Conservation (phyloP, 2,329 filamentous ascomycete species). For the Pseudovirgaria hyperparasitica region DNA sequence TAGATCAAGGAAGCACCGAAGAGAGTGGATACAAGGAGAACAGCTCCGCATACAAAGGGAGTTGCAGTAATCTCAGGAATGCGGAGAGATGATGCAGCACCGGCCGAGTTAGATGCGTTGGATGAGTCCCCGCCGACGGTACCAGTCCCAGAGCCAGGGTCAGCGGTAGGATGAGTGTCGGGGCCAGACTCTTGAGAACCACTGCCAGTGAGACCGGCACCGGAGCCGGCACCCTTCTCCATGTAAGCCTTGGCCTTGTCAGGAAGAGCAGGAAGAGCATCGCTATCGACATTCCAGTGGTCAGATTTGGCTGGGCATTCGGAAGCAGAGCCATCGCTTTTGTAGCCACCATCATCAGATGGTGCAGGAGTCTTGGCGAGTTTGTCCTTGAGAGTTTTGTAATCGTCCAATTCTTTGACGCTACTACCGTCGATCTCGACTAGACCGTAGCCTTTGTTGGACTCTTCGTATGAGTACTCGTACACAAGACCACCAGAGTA, state of each 20-base stretch:
- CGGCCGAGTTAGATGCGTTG: slow-evolving; percentile 16
- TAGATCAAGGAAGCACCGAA: slow-evolving; percentile 38
- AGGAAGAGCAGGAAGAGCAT: slow-evolving; percentile 46
- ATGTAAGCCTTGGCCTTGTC: slow-evolving; percentile 42
- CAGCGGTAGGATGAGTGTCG: slow-evolving; percentile 28
- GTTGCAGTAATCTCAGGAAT: slow-evolving; percentile 34
- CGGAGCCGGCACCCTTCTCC: slow-evolving; percentile 44
- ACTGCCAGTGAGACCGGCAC: slow-evolving; percentile 40
- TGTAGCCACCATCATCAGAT: slow-evolving; percentile 46
- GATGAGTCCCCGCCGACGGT: slow-evolving; percentile 19
- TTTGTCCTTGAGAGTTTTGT: slow-evolving; percentile 40
- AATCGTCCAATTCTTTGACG: slow-evolving; percentile 51
- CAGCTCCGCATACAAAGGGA: slow-evolving; percentile 37
- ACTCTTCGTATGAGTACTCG: slow-evolving; percentile 75
- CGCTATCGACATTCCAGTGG: slow-evolving; percentile 43
- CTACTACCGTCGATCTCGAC: slow-evolving; percentile 48
- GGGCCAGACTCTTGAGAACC: slow-evolving; percentile 45
- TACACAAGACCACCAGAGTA: slow-evolving; percentile 96
- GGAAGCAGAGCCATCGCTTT: slow-evolving; percentile 37
- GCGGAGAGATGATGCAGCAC: slow-evolving; percentile 32
- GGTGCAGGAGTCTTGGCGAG: slow-evolving; percentile 39
- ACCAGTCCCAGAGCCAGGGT: slow-evolving; percentile 36
- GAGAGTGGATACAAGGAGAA: slow-evolving; percentile 39
- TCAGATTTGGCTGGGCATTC: slow-evolving; percentile 39
- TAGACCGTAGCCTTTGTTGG: slow-evolving; percentile 62